A percentile compares a stretch with the other conserved stretches of the same genome.
phyloP scores from a whole-genome alignment of 306 rosid species.

The Quercus gilva region DNA sequence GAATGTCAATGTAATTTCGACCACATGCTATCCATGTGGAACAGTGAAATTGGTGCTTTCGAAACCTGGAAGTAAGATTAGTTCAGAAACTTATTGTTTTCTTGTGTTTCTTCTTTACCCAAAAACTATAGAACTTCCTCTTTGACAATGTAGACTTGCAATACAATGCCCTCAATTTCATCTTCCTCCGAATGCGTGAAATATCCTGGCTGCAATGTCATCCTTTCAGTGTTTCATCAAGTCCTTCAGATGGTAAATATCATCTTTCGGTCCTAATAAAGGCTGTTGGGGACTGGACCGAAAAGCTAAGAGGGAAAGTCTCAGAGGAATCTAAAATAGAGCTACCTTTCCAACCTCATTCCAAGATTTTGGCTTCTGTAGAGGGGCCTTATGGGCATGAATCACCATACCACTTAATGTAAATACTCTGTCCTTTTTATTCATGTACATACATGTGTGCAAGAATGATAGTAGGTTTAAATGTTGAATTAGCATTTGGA shows the following conservation, averaged over 20 bases:
- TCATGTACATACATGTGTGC: background rate
- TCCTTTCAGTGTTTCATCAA: constrained; percentile 96
- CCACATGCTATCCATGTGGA: constrained; percentile 79
- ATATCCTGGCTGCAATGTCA: constrained; percentile 96
- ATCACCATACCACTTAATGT: constrained; percentile 82
- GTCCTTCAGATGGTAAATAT: constrained; percentile 83
- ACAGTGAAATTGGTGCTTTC: constrained; percentile 77
- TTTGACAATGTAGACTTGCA: constrained; percentile 48
- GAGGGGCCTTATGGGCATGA: constrained; percentile 99
- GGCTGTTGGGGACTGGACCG: constrained; percentile 94
- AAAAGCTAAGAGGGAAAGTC: constrained; percentile 43
- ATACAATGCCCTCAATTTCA: constrained; percentile 92
- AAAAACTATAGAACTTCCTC: constrained; percentile 19
- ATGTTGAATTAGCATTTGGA: too few species aligned
- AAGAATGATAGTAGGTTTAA: background rate
- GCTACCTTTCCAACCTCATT: constrained; percentile 21
- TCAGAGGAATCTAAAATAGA: constrained; percentile 35
- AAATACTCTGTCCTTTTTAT: constrained; percentile 11
- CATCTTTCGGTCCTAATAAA: constrained; percentile 77
- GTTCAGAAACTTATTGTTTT: constrained; percentile 4
- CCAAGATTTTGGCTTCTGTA: constrained; percentile 60
- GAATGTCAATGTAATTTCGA: constrained; percentile 68
- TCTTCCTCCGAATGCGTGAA: constrained; percentile 82
- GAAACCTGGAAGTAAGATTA: constrained; percentile 70
- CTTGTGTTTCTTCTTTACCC: background rate